Evolutionary conservation across 176 grass and related monocot genomes (phyloP).

Genomic region (Panicum miliaceum): DNA sequence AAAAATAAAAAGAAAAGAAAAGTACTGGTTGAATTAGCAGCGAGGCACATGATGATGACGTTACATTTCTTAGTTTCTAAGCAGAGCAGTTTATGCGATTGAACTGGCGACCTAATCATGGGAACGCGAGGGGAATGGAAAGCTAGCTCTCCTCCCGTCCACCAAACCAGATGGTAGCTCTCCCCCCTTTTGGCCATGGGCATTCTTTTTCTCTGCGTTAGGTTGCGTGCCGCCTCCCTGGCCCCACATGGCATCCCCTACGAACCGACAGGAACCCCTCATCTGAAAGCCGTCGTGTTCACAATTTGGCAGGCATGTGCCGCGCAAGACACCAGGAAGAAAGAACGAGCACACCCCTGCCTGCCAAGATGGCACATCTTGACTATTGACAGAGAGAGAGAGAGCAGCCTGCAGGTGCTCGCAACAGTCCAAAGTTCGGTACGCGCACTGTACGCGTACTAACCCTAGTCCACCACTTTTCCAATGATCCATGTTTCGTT

Average conservation of each 20-base stretch:
- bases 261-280: conserved; percentile 46
- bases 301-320: conserved; percentile 57
- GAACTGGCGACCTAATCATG: conserved; percentile 69
- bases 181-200: background rate
- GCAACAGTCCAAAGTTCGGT: conserved; percentile 51
- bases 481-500: background rate
- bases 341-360: conserved; percentile 3
- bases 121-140: conserved; percentile 28
- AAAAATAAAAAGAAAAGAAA: background rate
- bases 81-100: conserved; percentile 44
- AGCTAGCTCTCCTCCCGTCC: conserved; percentile 27
- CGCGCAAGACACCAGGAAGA: conserved; percentile 30
- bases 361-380: conserved; percentile 25
- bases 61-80: conserved; percentile 52
- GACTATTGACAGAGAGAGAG: background rate
- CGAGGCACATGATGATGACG: conserved; percentile 42
- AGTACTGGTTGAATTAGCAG: conserved; percentile 38
- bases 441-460: conserved; percentile 5
- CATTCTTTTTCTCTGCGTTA: conserved; percentile 26
- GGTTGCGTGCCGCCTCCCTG: conserved; percentile 42
- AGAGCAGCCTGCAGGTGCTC: conserved; percentile 12
- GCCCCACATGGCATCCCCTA: conserved; percentile 49
- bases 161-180: conserved; percentile 40
- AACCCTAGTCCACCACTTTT: background rate
- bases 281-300: conserved; percentile 41